These are phyloP conservation scores for Artemisia tridentata DNA, from an alignment of 129 eudicot species.

Conservation along the genomic window DNA sequence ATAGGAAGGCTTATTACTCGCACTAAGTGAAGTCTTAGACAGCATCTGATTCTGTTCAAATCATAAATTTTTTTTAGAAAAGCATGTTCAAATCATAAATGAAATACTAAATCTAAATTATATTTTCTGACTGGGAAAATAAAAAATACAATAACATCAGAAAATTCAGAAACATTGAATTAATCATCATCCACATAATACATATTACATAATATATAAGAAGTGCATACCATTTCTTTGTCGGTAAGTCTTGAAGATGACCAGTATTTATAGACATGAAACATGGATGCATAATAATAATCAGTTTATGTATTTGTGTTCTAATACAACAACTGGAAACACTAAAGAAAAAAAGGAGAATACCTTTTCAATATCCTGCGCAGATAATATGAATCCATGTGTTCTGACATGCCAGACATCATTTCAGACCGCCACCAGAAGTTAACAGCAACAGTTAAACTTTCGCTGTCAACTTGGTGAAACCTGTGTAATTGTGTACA, in stretches of 20 bases:
- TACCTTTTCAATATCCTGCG: slow-evolving; percentile 86
- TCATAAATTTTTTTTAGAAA: too few relatives aligned
- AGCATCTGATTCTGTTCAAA: slow-evolving; percentile 85
- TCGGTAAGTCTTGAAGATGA: slow-evolving; percentile 61
- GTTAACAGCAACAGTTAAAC: slow-evolving; percentile 80
- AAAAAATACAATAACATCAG: background rate
- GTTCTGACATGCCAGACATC: slow-evolving; percentile 75
- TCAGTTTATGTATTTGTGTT: slow-evolving; percentile 19
- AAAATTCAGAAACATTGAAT: background rate
- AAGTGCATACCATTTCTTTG: slow-evolving; percentile 74
- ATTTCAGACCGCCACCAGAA: slow-evolving; percentile 91
- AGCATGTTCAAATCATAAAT: slow-evolving; percentile 60
- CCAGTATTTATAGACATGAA: slow-evolving; percentile 24
- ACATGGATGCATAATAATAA: slow-evolving; percentile 26
- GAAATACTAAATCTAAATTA: slow-evolving; percentile 10
- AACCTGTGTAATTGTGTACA: slow-evolving; percentile 47
- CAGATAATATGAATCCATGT: slow-evolving; percentile 93
- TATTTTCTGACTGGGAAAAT: background rate
- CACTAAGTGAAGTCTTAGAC: slow-evolving; percentile 35
- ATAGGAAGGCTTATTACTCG: slow-evolving; percentile 27
- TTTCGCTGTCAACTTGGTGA: slow-evolving; percentile 96
- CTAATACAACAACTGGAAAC: slow-evolving; percentile 2
- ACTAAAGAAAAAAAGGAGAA: background rate
- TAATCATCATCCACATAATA: slow-evolving; percentile 11
- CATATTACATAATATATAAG: slow-evolving; percentile 14